Evolutionary conservation across 148 eudicot species (phyloP).

Genomic region (Dysphania ambrosioides): DNA sequence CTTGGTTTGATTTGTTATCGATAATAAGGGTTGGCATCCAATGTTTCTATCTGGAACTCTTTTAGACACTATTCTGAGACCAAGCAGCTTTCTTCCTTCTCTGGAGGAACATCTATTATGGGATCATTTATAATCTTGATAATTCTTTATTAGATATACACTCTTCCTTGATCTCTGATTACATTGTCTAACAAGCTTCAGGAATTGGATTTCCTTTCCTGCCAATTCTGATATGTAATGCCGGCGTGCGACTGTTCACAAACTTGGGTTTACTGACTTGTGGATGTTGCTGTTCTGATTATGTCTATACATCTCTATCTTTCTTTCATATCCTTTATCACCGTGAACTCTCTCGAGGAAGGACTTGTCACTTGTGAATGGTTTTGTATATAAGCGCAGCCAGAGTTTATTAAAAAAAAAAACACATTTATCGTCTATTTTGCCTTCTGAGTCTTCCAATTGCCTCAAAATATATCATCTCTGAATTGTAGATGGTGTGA

Average conservation of each 20-base stretch:
- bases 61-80: neutral
- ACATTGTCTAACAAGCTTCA: neutral
- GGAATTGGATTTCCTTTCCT: neutral
- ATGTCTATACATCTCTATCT: neutral
- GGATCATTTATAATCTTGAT: no score
- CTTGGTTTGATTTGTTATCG: neutral
- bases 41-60: neutral
- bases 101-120: no score
- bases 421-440: no score
- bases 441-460: no score
- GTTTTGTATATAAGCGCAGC: neutral
- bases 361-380: neutral
- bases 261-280: neutral
- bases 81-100: neutral
- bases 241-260: no score
- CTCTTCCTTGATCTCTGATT: neutral
- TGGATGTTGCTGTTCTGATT: neutral
- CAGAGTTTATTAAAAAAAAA: neutral
- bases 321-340: neutral
- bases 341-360: no score
- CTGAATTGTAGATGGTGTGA: neutral
- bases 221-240: neutral
- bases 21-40: neutral
- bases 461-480: no score
- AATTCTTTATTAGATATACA: no score